These are phyloP conservation scores for Aureobasidium sp. DNA, from an alignment of 2,329 filamentous ascomycete genomes.

Conservation along the genomic window DNA sequence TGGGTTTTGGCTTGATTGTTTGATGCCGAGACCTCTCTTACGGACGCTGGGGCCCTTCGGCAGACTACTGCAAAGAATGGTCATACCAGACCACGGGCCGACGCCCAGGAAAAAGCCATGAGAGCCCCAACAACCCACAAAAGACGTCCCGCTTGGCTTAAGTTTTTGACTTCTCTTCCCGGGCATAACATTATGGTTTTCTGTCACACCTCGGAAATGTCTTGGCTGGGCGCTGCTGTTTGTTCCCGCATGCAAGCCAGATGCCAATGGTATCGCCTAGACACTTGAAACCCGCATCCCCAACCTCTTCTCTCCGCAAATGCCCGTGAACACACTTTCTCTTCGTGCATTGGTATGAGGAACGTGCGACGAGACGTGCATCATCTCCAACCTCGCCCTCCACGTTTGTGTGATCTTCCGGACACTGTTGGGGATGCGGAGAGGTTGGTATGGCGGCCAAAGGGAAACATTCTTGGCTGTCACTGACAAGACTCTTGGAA, in stretches of 20 bases:
- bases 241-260: background rate
- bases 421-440: background rate
- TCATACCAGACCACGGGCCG: constrained; percentile 5
- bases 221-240: background rate
- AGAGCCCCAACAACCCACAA: constrained; percentile 3
- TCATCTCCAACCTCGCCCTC: background rate
- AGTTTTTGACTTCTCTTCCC: background rate
- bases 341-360: background rate
- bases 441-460: background rate
- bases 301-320: constrained; percentile 1
- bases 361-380: background rate
- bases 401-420: background rate
- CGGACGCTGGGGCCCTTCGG: background rate
- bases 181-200: background rate
- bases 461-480: background rate
- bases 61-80: constrained; percentile 6
- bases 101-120: background rate
- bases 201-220: background rate
- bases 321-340: background rate
- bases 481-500: constrained; percentile 3
- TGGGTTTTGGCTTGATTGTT: background rate
- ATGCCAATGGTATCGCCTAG: constrained; percentile 1
- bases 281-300: background rate
- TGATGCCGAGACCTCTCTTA: background rate
- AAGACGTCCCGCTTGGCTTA: background rate